phyloP scores from a whole-genome alignment of 139 green algal genomes.

The Eudorina sp. region DNA sequence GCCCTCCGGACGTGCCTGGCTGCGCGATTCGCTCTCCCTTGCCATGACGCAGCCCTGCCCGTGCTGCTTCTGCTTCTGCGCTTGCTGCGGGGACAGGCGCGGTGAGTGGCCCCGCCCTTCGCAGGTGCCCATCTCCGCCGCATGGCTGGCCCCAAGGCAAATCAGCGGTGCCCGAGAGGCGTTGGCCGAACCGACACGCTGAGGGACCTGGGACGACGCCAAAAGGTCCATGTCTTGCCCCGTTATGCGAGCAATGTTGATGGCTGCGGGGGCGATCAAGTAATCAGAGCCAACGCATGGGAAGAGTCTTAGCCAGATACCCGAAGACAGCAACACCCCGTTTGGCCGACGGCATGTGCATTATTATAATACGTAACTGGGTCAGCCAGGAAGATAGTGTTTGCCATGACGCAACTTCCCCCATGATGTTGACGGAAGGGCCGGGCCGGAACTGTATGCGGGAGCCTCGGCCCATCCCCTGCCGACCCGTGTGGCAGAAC shows the following conservation, averaged over 20 bases:
- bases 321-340: no score
- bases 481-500: no score
- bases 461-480: no score
- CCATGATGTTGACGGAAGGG: no score
- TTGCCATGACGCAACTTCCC: no score
- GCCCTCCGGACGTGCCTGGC: no score
- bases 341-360: no score
- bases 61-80: background rate
- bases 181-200: background rate
- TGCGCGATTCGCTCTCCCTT: background rate
- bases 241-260: background rate
- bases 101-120: background rate
- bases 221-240: slow-evolving; percentile 21
- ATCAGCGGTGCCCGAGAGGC: background rate
- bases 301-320: no score
- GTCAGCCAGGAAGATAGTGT: no score
- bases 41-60: background rate
- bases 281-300: no score
- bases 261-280: slow-evolving; percentile 12
- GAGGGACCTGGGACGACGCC: background rate
- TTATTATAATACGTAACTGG: no score
- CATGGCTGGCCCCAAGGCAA: background rate
- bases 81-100: background rate
- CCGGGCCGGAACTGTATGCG: no score
- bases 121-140: background rate